These are phyloP conservation scores for Pseudomonodictys pantanalensis DNA, from an alignment of 495 filamentous ascomycete genomes.

Conservation along the genomic window DNA sequence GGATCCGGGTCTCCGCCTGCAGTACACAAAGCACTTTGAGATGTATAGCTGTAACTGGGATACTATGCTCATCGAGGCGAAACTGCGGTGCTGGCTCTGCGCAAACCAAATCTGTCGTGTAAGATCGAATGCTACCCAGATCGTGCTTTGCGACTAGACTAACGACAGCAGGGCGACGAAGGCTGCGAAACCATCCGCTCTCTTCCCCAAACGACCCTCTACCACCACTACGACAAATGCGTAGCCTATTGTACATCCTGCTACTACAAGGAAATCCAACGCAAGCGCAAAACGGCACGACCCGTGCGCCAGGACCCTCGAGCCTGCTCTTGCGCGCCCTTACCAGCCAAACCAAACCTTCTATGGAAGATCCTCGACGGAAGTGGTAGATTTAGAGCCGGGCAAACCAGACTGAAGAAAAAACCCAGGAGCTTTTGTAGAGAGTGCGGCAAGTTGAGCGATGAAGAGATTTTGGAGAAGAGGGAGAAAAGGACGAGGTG, in stretches of 20 bases:
- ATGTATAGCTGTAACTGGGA: constrained; percentile 19
- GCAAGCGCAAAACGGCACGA: background rate
- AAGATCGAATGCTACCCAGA: background rate
- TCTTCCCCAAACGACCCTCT: background rate
- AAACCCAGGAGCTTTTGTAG: constrained; percentile 2
- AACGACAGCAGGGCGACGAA: background rate
- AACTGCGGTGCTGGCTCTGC: constrained; percentile 28
- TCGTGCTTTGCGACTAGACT: constrained; percentile 5
- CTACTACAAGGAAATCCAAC: constrained; percentile 7
- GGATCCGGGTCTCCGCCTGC: constrained; percentile 6
- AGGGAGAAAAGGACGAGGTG: constrained; percentile 10
- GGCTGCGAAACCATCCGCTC: background rate
- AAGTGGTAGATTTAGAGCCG: background rate
- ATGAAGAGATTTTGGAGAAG: constrained; percentile 1
- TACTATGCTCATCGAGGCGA: too few relatives aligned
- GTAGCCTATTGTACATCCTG: constrained; percentile 22
- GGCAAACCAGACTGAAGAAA: background rate
- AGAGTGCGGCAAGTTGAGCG: background rate
- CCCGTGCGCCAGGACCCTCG: background rate
- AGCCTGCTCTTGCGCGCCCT: constrained; percentile 13
- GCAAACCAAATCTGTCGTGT: constrained; percentile 23
- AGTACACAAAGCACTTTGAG: constrained; percentile 16
- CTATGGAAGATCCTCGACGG: background rate
- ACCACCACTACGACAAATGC: constrained; percentile 25
- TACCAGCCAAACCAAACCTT: background rate